A percentile compares a stretch with the other conserved stretches of the same genome.
phyloP scores from a whole-genome alignment of 208 protist species.

The Endotrypanum monterogeii region DNA sequence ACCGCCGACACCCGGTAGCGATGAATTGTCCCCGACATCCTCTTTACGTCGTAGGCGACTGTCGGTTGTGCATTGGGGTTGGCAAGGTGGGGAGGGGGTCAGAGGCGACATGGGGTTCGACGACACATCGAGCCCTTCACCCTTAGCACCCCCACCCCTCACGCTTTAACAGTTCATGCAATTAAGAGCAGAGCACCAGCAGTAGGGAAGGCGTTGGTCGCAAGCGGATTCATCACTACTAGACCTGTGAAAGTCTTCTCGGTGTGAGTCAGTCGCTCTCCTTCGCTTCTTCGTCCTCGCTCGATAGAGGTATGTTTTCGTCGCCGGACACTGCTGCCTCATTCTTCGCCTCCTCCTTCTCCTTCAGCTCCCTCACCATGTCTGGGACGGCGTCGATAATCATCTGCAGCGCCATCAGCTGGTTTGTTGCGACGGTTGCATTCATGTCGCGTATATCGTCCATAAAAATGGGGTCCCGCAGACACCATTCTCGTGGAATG shows the following conservation, averaged over 20 bases:
- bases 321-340: neutral
- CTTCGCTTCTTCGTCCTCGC: neutral
- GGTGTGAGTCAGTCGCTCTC: neutral
- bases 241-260: neutral
- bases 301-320: neutral
- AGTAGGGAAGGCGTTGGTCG: too few relatives aligned
- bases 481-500: slow-evolving; percentile 53
- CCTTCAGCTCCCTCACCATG: slow-evolving; percentile 3
- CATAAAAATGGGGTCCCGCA: slow-evolving; percentile 55
- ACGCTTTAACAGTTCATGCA: too few relatives aligned
- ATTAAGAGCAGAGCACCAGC: too few relatives aligned
- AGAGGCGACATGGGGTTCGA: too few relatives aligned
- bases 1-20: too few relatives aligned
- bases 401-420: slow-evolving; percentile 59
- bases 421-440: slow-evolving; percentile 51
- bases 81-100: too few relatives aligned
- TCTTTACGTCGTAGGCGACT: too few relatives aligned
- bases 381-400: slow-evolving; percentile 45
- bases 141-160: too few relatives aligned
- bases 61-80: too few relatives aligned
- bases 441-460: slow-evolving; percentile 57
- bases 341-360: neutral
- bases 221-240: neutral
- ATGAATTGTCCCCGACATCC: too few relatives aligned
- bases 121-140: too few relatives aligned